A percentile compares a stretch with the other conserved stretches of the same genome.
Evolutionary conservation across 169 alveolate genomes (phyloP).

Genomic region (Plasmodium relictum): DNA sequence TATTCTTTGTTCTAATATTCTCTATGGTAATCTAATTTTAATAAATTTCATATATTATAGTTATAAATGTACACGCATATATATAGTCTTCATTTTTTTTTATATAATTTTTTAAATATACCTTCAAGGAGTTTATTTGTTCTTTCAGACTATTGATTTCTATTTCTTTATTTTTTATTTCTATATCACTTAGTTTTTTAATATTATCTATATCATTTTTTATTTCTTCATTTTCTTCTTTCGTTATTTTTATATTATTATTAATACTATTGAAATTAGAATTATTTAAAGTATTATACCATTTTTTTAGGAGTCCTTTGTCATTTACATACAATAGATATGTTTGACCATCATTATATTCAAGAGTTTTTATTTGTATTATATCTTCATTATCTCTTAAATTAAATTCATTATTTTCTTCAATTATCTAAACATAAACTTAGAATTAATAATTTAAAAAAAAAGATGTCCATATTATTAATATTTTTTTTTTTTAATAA

Average conservation of each 20-base stretch:
- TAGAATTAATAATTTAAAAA: neutral
- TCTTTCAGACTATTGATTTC: slow-evolving; percentile 19
- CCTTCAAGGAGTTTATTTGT: slow-evolving; percentile 37
- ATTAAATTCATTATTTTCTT: slow-evolving; percentile 5
- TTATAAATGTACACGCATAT: neutral
- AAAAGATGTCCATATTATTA: neutral
- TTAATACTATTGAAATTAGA: slow-evolving; percentile 27
- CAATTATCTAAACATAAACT: slow-evolving; percentile 28
- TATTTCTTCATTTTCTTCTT: slow-evolving; percentile 62
- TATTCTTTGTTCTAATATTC: slow-evolving; percentile 37
- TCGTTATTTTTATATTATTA: slow-evolving; percentile 12
- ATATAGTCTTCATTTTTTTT: neutral
- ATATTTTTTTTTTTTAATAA: neutral
- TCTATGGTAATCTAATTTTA: slow-evolving; percentile 25
- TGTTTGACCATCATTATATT: slow-evolving; percentile 1
- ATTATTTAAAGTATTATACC: slow-evolving; percentile 22
- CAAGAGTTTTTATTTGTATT: slow-evolving; percentile 26
- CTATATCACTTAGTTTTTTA: slow-evolving; percentile 28
- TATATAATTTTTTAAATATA: neutral
- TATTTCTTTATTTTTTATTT: slow-evolving; percentile 52
- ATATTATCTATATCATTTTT: slow-evolving; percentile 20
- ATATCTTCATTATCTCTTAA: slow-evolving; percentile 49
- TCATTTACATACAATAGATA: slow-evolving; percentile 29
- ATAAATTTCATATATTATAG: neutral
- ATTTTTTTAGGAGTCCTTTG: slow-evolving; percentile 27